Conservation (phyloP, 495 filamentous ascomycete genomes). For the Hypoxylon intermedium region DNA sequence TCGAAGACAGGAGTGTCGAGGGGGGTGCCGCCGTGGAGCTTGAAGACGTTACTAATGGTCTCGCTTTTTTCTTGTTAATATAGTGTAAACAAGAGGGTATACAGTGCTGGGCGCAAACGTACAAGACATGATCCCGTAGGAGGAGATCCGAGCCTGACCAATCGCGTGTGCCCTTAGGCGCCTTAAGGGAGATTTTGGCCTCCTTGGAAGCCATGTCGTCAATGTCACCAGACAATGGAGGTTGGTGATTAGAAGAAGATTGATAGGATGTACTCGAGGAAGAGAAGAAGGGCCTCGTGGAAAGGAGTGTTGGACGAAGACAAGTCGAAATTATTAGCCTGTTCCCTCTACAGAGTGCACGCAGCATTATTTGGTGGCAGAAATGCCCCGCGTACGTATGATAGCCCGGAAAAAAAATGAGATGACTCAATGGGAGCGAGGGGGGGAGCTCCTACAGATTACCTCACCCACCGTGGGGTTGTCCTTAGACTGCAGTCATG, state of each 20-base stretch:
- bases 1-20: slow-evolving; percentile 60
- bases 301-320: slow-evolving; percentile 1
- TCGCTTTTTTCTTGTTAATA: slow-evolving; percentile 28
- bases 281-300: slow-evolving; percentile 6
- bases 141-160: slow-evolving; percentile 30
- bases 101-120: not conserved
- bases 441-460: not conserved
- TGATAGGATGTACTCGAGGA: not conserved
- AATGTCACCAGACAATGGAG: slow-evolving; percentile 3
- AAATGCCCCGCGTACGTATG: slow-evolving; percentile 13
- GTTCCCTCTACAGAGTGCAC: slow-evolving; percentile 19
- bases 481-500: slow-evolving; percentile 18
- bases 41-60: slow-evolving; percentile 42
- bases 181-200: slow-evolving; percentile 29
- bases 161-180: slow-evolving; percentile 33
- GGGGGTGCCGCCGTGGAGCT: slow-evolving; percentile 52
- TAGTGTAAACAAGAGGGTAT: not conserved
- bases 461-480: slow-evolving; percentile 29
- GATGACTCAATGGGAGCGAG: slow-evolving; percentile 32
- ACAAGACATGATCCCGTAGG: slow-evolving; percentile 35
- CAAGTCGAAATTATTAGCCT: slow-evolving; percentile 19
- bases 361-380: slow-evolving; percentile 20
- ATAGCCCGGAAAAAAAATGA: slow-evolving; percentile 19
- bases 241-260: slow-evolving; percentile 4
- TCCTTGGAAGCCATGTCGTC: slow-evolving; percentile 30